Evolutionary conservation across 2,329 filamentous ascomycete species (phyloP), one percentile per base, ranked within the genome.

Genomic region (Monosporascus cannonballus): DNA sequence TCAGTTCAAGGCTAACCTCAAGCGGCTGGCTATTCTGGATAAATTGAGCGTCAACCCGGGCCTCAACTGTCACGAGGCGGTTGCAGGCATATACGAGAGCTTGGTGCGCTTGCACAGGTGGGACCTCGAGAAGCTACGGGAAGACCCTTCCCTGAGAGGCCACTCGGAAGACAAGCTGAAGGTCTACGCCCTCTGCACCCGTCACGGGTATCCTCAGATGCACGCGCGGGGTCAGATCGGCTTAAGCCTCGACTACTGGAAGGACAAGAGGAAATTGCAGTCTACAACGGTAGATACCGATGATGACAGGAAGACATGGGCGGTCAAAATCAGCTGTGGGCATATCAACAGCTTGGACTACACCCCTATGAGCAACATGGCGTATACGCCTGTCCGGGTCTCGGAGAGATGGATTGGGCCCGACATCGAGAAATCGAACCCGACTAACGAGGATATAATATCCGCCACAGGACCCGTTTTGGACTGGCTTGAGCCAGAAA

Each of bases 191-290:
- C 78, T 90, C 68, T 90, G 87, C 65, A 81, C 80, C 52, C 83
- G 79, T 57, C 86, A 87, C 64, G 89, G 89, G 2, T 77, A 77
- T 30, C 89, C 89, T 0, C 72, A 78, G 30, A 87, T 93, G 79
- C 87, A 94, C 68, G 78, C 79, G 15, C 76, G 83, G 49, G 78
- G 79, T 22, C 80, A 78, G 48, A 73, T 93, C 25, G 90, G 90
- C 1, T 71, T 93, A 52, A 83, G 80, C 48, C 62, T 94, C 39
- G 86, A 90, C 58, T 95, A 93, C 67, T 94, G 89, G 89, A 85
- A 83, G 67, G 78, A 86, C 60, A 73, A 76, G 51, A 76, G 80
- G 47, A 74, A 79, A 47, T 67, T 82, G 17, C 69, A 65, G 3
- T 67, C 68, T 6, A 65, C 62, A 2, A 68, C 59, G 47, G 67